phyloP scores from a whole-genome alignment of 371 early-diverging fungal species.

The Funneliformis caledonium region DNA sequence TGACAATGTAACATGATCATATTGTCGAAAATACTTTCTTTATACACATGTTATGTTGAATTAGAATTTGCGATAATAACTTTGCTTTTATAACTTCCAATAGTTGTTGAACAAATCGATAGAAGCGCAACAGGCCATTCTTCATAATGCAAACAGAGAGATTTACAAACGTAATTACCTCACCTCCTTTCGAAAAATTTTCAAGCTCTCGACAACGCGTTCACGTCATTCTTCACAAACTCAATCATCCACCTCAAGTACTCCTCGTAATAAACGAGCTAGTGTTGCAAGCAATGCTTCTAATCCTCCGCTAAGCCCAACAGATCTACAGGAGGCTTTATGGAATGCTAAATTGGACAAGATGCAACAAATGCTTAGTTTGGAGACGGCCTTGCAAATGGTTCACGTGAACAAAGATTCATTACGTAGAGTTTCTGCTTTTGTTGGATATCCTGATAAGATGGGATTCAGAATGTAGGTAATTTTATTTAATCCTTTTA shows the following conservation, averaged over 20 bases:
- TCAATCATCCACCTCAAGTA: slow-evolving; percentile 15
- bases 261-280: slow-evolving; percentile 24
- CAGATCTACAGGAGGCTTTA: slow-evolving; percentile 38
- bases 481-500: neutral
- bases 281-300: slow-evolving; percentile 40
- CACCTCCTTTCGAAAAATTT: slow-evolving; percentile 57
- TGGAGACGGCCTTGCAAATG: slow-evolving; percentile 79
- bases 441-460: slow-evolving; percentile 54
- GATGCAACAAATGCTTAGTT: slow-evolving; percentile 69
- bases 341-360: slow-evolving; percentile 52
- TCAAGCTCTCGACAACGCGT: slow-evolving; percentile 49
- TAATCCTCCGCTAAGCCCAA: slow-evolving; percentile 29
- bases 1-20: neutral
- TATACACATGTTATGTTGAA: neutral
- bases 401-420: slow-evolving; percentile 84
- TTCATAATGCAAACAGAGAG: slow-evolving; percentile 45
- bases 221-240: slow-evolving; percentile 40
- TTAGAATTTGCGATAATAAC: neutral
- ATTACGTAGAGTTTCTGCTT: slow-evolving; percentile 67
- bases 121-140: slow-evolving; percentile 41
- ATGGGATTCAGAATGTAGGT: slow-evolving; percentile 46
- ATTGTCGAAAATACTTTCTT: neutral
- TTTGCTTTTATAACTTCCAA: neutral
- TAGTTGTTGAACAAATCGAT: slow-evolving; percentile 27
- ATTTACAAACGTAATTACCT: slow-evolving; percentile 55